These are phyloP conservation scores for Podospora appendiculata DNA, from an alignment of 495 filamentous ascomycete genomes.

Conservation along the genomic window DNA sequence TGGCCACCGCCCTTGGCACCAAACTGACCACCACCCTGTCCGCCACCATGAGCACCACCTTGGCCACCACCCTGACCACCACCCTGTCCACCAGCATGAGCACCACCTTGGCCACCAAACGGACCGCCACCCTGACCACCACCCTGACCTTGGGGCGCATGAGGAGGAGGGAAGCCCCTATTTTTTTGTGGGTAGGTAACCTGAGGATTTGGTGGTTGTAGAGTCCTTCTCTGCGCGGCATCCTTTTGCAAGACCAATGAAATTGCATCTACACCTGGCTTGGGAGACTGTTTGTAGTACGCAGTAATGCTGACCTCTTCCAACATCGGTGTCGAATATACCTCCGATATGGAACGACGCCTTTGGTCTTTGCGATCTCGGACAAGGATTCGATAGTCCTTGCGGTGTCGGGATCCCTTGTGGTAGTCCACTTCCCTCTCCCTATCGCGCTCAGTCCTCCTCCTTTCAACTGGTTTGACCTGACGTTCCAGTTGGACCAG, in stretches of 20 bases:
- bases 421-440: slow-evolving; percentile 6
- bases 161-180: not conserved
- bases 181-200: not conserved
- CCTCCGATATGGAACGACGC: not conserved
- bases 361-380: not conserved
- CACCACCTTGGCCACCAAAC: not conserved
- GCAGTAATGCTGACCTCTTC: slow-evolving; percentile 27
- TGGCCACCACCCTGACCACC: not conserved
- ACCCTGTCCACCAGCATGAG: not conserved
- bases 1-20: not conserved
- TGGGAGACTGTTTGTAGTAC: slow-evolving; percentile 29
- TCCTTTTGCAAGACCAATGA: slow-evolving; percentile 11
- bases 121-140: not conserved
- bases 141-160: not conserved
- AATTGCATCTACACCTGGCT: slow-evolving; percentile 16
- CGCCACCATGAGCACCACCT: not conserved
- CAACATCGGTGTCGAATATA: not conserved
- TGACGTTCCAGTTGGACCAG: slow-evolving; percentile 29
- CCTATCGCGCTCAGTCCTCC: not conserved
- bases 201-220: slow-evolving; percentile 2
- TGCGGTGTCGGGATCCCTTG: not conserved
- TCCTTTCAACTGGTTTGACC: not conserved
- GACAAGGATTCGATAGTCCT: not conserved
- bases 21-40: not conserved
- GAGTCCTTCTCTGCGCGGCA: not conserved